These are phyloP conservation scores for Globisporangium apiculatum DNA, from an alignment of 352 stramenopile species.

Conservation along the genomic window DNA sequence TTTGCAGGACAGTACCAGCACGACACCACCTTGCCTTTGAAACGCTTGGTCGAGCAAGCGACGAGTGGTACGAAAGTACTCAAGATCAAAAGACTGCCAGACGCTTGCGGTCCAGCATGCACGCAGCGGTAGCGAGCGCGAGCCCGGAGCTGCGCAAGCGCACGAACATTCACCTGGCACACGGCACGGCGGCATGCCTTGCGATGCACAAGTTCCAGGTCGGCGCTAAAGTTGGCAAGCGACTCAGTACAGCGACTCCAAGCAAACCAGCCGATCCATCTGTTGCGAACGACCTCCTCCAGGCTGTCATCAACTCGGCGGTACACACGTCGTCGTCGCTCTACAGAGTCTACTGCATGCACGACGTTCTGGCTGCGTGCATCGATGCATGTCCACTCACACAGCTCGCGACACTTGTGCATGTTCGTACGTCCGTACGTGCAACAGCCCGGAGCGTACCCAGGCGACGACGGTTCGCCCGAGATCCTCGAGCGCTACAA, in stretches of 20 bases:
- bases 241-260: neutral
- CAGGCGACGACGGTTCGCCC: constrained; percentile 13
- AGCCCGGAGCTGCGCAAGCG: constrained; percentile 1
- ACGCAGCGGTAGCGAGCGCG: neutral
- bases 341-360: neutral
- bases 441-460: constrained; percentile 11
- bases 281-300: constrained; percentile 15
- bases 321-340: constrained; percentile 6
- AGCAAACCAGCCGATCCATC: no score
- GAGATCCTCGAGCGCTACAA: constrained; percentile 31
- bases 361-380: no score
- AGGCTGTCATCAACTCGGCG: constrained; percentile 26
- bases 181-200: constrained; percentile 9
- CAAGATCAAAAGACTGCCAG: no score
- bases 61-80: no score
- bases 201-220: constrained; percentile 19
- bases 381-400: neutral
- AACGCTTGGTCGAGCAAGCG: no score
- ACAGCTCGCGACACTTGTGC: neutral
- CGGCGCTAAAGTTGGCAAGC: constrained; percentile 2
- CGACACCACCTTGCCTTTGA: no score
- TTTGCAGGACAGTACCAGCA: no score
- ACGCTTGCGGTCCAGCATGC: no score
- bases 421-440: neutral
- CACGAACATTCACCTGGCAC: neutral